Base-by-base conservation (phyloP, 2,329 filamentous ascomycete genomes). In the Venturia nashicola region DNA sequence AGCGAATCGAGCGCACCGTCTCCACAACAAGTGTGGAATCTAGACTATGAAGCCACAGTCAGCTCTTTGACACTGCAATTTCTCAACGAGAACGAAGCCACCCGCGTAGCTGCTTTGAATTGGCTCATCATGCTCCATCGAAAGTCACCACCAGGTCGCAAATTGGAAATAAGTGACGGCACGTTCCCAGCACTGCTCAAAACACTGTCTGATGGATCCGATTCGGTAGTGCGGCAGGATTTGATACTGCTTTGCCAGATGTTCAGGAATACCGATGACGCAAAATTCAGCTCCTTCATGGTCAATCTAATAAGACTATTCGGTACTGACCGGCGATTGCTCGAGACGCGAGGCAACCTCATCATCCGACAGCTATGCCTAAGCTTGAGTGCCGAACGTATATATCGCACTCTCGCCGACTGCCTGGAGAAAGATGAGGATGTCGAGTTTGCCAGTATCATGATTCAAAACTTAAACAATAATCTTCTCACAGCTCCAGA, bases 381-480 rank as follows among this genome's bases (percentile, higher is more conserved):
- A 66, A 96, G 90, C 65, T 80, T 99, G 36, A 97, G 92, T 68
- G 89, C 94, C 0, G 94, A 99, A 74, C 85, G 92, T 57, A 99
- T 99, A 65, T 99, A 97, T 72, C 86, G 94, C 40, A 97, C 91
- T 2, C 81, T 99, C 67, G 95, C 94, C 34, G 94, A 99, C 70
- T 97, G 94, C 69, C 89, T 99, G 11, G 94, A 97, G 74, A 96
- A 92, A 72, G 94, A 99, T 74, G 94, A 97, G 76, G 94, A 99
- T 72, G 86, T 99, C 51, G 95, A 99, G 73, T 99, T 99, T 75
- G 93, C 94, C 18, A 97, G 93, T 72, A 97, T 99, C 70, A 99
- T 99, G 94, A 91, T 99, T 39, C 94, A 99, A 74, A 97, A 97
- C 71, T 81, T 99, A 62, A 99, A 99, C 78, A 99, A 99, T 75